Percentiles rank a stretch among this genome's conserved stretches.
Evolutionary conservation across 805 yeast genomes (phyloP).

Genomic region (Pichia ethanolica): DNA sequence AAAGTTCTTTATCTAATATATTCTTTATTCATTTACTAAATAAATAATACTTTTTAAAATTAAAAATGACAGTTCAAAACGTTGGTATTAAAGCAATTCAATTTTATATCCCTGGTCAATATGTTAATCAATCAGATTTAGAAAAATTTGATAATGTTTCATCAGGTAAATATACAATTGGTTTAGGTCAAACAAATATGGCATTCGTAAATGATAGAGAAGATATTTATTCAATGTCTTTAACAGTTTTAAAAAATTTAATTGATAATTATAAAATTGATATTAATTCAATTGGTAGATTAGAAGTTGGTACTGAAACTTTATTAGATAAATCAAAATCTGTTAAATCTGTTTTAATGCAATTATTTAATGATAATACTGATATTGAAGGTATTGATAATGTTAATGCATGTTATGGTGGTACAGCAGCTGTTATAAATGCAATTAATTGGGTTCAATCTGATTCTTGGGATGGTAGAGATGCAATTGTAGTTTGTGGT

Average conservation of each 20-base stretch:
- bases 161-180: conserved; percentile 95
- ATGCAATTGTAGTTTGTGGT: conserved; percentile 94
- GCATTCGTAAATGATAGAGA: conserved; percentile 95
- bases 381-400: conserved; percentile 97
- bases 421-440: conserved; percentile 91
- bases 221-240: conserved; percentile 89
- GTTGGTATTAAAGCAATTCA: conserved; percentile 97
- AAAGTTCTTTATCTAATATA: no score
- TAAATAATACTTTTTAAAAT: no score
- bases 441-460: conserved; percentile 95
- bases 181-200: conserved; percentile 98
- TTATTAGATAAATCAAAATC: conserved; percentile 94
- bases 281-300: conserved; percentile 74
- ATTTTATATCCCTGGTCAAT: conserved; percentile 78
- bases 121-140: conserved; percentile 80
- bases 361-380: conserved; percentile 77
- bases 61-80: conserved; percentile 44
- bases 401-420: conserved; percentile 97
- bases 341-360: conserved; percentile 92
- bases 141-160: conserved; percentile 83
- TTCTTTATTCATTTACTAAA: no score
- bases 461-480: conserved; percentile 95
- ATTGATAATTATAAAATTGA: conserved; percentile 79
- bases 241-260: conserved; percentile 78
- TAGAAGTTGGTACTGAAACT: conserved; percentile 98